phyloP scores from a whole-genome alignment of 495 filamentous ascomycete species.

The Tuber umbilicatum region DNA sequence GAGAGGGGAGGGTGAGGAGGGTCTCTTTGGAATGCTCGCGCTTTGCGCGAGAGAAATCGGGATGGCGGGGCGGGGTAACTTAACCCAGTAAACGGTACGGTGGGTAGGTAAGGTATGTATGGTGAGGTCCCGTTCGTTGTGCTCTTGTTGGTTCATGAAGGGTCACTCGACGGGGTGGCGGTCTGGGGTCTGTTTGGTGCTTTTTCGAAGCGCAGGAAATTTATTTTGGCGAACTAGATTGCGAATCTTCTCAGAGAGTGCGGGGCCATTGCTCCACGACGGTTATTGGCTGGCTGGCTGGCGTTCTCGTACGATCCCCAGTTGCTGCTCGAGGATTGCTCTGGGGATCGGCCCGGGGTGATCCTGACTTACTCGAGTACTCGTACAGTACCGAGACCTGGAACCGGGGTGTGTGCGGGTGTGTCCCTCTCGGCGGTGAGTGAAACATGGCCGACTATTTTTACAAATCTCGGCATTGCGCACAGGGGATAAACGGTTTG shows the following conservation, averaged over 20 bases:
- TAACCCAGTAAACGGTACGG: background rate
- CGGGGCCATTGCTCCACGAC: too few species aligned
- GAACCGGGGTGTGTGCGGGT: background rate
- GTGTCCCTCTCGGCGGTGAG: background rate
- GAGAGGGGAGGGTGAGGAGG: background rate
- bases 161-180: background rate
- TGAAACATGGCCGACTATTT: background rate
- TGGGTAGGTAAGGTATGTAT: background rate
- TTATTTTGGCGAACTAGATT: background rate
- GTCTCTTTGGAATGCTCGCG: background rate
- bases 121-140: background rate
- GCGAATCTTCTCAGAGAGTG: too few species aligned
- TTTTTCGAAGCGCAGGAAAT: background rate
- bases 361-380: background rate
- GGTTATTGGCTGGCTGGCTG: background rate
- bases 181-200: background rate
- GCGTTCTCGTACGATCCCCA: background rate
- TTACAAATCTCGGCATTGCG: background rate
- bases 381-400: background rate
- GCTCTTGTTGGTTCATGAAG: background rate
- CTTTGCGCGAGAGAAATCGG: background rate
- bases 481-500: background rate
- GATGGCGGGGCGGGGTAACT: constrained; percentile 1
- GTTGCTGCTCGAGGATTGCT: background rate
- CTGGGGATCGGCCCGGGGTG: background rate